phyloP scores from a whole-genome alignment of 768 basidiomycete genomes.

The Xerocomellus amylosporus region DNA sequence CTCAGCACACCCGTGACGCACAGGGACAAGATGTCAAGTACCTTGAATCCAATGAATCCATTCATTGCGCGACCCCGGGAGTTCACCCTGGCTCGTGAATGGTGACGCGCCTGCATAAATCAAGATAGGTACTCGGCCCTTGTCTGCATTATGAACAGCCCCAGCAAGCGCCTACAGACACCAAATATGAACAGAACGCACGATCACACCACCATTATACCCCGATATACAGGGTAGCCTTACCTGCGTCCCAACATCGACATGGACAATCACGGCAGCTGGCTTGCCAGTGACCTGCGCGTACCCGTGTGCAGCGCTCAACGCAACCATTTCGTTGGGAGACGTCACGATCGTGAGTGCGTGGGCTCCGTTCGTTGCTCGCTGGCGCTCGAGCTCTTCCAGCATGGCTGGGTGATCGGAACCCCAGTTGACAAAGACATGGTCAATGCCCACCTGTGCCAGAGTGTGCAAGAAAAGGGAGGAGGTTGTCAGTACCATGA shows the following conservation, averaged over 20 bases:
- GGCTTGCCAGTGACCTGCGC: conserved; percentile 63
- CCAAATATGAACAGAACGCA: not conserved
- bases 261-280: conserved; percentile 72
- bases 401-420: conserved; percentile 72
- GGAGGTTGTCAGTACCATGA: conserved; percentile 53
- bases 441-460: conserved; percentile 55
- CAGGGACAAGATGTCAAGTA: conserved; percentile 12
- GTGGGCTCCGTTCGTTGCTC: conserved; percentile 36
- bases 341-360: conserved; percentile 58
- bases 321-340: conserved; percentile 75
- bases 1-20: not conserved
- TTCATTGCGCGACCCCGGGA: conserved; percentile 64
- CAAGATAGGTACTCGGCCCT: conserved; percentile 56
- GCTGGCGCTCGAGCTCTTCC: conserved; percentile 63
- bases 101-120: conserved; percentile 74
- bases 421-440: conserved; percentile 75
- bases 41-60: conserved; percentile 76
- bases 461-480: conserved; percentile 60
- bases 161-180: conserved; percentile 55
- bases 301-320: conserved; percentile 71
- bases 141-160: conserved; percentile 70
- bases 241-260: conserved; percentile 69
- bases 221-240: conserved; percentile 1
- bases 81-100: conserved; percentile 52
- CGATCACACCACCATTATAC: not conserved